Conservation (phyloP, 352 stramenopile genomes). For the Globisporangium cylindrosporum region DNA sequence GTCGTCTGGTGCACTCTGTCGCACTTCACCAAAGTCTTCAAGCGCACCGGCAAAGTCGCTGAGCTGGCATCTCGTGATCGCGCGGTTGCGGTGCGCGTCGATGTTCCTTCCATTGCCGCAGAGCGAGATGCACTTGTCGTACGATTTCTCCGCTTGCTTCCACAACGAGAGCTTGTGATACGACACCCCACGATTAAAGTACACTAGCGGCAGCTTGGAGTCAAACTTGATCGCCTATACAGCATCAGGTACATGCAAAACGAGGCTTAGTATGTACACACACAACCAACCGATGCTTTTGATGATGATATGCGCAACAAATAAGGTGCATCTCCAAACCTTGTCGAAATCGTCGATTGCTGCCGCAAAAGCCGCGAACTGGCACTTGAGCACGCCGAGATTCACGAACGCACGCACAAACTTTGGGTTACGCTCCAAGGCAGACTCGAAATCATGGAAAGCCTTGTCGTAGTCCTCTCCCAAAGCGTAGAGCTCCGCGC, state of each 20-base stretch:
- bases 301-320: not conserved
- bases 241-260: not conserved
- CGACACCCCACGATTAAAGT: conserved; percentile 67
- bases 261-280: not conserved
- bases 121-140: conserved; percentile 45
- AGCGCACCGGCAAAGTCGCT: conserved; percentile 51
- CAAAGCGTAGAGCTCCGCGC: conserved; percentile 60
- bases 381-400: conserved; percentile 73
- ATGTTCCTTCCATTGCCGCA: conserved; percentile 36
- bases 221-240: conserved; percentile 43
- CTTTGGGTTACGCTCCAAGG: conserved; percentile 47
- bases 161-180: conserved; percentile 74
- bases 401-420: conserved; percentile 55
- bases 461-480: conserved; percentile 59
- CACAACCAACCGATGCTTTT: not conserved
- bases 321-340: not conserved
- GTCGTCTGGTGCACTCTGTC: conserved; percentile 63
- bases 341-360: conserved; percentile 72
- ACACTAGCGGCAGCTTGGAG: conserved; percentile 29
- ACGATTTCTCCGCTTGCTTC: conserved; percentile 63
- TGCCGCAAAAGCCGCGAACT: conserved; percentile 57
- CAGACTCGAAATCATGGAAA: conserved; percentile 56
- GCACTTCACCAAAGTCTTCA: conserved; percentile 63
- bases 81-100: conserved; percentile 63
- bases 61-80: conserved; percentile 58